These are phyloP conservation scores for Aspergillus aculeatinus DNA, from an alignment of 2,329 filamentous ascomycete species.

Conservation along the genomic window DNA sequence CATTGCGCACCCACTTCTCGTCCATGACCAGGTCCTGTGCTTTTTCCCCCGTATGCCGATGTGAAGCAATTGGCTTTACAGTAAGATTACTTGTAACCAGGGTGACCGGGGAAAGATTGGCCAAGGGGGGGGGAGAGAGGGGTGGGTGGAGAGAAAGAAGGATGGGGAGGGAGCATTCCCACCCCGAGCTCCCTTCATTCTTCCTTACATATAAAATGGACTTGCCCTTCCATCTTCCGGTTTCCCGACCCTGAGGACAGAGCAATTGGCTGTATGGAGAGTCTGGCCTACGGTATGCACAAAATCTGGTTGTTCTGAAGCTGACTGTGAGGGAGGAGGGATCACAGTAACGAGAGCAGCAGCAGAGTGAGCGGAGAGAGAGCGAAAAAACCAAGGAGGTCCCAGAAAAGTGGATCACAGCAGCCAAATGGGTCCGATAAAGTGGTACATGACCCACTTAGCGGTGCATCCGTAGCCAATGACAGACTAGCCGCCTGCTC, in stretches of 20 bases:
- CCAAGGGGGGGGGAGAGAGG: neutral
- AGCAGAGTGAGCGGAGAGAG: constrained; percentile 6
- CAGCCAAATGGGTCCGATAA: constrained; percentile 20
- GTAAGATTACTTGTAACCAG: neutral
- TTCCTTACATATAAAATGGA: constrained; percentile 7
- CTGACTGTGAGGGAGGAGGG: neutral
- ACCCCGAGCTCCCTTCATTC: constrained; percentile 10
- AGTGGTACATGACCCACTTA: constrained; percentile 19
- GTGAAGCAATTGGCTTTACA: neutral
- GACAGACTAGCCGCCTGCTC: constrained; percentile 15
- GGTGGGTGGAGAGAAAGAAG: neutral
- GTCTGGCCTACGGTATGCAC: neutral
- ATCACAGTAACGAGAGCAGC: neutral
- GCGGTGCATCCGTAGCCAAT: constrained; percentile 10
- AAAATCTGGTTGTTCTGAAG: neutral
- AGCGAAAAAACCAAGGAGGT: constrained; percentile 10
- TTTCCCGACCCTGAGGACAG: neutral
- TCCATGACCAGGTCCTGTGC: neutral
- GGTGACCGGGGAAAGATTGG: neutral
- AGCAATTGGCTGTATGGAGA: neutral
- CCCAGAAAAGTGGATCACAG: constrained; percentile 11
- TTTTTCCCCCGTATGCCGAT: neutral
- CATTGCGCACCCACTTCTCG: neutral
- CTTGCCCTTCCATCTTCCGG: neutral
- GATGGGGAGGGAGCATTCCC: constrained; percentile 9